Evolutionary conservation across 2,329 filamentous ascomycete genomes (phyloP), one percentile per base, ranked within the genome.

Genomic region (Paramyrothecium roridum): DNA sequence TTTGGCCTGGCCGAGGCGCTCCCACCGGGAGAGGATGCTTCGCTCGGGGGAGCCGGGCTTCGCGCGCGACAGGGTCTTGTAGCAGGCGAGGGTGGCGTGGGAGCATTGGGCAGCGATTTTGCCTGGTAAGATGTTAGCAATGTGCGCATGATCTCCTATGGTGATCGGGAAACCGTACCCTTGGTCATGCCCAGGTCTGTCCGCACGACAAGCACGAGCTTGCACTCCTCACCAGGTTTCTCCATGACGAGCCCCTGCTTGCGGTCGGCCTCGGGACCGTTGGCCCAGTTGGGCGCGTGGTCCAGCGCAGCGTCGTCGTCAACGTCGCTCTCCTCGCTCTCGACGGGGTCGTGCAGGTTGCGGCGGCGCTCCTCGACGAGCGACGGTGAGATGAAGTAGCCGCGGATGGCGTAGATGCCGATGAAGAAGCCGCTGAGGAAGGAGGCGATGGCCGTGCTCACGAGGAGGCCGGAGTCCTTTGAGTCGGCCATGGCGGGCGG

Each of bases 111-210:
- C 95, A 55, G 91, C 95, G 66, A 98, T 97, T 81, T 99, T 99
- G 66, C 93, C 93, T 96, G 60, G 48, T 17, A 26, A 53, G 26
- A 49, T 16, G 23, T n/a, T 12, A 34, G 4, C 17, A 19, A 50
- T 57, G 47, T 57, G 33, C 48, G 53, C 23, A 40, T 45, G 17
- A 8, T 10, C 10, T 30, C 26, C 26, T 37, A 22, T 45, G 13
- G 4, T 8, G 20, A 13, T n/a, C 8, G 17, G n/a, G 34, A 22
- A 37, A 13, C 71, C 79, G 46, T 78, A 95, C 93, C 93, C 77
- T 96, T 98, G 11, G 90, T 95, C 95, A 99, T 99, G 65, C 93
- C 93, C 65, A 99, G 74, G 76, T 99, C 95, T 19, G 91, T 96
- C 68, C 95, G 80, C 54, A 98, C 93, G 3, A 96, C 91, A 34